phyloP scores from a whole-genome alignment of 148 eudicot genomes.

The Chenopodium suecicum region DNA sequence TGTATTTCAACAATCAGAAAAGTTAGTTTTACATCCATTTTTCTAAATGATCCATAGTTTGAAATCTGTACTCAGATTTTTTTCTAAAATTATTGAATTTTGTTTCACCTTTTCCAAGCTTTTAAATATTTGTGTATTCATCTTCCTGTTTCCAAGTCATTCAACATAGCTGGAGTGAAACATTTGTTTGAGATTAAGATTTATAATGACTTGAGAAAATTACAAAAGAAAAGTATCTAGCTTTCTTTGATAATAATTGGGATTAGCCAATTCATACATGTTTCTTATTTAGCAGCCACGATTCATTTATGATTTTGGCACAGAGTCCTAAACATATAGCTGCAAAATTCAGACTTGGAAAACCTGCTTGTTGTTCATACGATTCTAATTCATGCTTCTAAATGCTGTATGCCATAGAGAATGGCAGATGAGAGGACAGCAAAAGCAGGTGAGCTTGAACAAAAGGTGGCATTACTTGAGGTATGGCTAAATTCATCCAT shows the following conservation, averaged over 20 bases:
- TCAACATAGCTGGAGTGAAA: not conserved
- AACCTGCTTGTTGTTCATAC: conserved; percentile 4
- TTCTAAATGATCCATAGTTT: not conserved
- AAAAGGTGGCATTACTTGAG: conserved; percentile 94
- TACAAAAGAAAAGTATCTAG: not conserved
- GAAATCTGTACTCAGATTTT: no score
- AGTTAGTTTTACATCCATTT: no score
- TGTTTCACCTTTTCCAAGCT: not conserved
- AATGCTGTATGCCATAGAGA: conserved; percentile 55
- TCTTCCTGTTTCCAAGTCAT: not conserved
- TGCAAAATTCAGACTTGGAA: not conserved
- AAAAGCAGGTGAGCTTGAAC: conserved; percentile 90
- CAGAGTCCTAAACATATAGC: not conserved
- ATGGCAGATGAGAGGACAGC: conserved; percentile 88
- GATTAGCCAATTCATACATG: not conserved
- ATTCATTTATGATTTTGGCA: not conserved
- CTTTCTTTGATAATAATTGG: not conserved
- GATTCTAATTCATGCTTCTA: conserved; percentile 20
- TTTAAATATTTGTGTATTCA: not conserved
- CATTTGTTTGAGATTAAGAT: not conserved
- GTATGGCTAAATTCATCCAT: conserved; percentile 35
- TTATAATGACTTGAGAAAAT: not conserved
- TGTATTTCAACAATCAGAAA: not conserved
- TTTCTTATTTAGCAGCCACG: not conserved
- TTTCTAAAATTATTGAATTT: not conserved